phyloP scores from a whole-genome alignment of 352 stramenopile species.

The Globisporangium radiosum region DNA sequence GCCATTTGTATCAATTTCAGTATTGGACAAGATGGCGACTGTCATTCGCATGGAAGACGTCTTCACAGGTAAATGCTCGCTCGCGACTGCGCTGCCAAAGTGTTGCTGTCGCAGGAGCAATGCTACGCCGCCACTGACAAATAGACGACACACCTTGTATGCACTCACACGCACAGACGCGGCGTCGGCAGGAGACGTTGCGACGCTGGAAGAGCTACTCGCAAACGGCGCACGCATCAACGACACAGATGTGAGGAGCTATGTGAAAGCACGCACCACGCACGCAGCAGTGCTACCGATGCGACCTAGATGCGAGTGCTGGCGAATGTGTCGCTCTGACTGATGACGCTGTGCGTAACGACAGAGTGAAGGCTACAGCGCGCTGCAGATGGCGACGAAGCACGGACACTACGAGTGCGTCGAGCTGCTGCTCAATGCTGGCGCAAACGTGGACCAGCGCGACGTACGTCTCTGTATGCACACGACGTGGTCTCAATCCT shows the following conservation, averaged over 20 bases:
- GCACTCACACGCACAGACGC: slow-evolving; percentile 24
- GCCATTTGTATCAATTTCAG: background rate
- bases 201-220: slow-evolving; percentile 27
- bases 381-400: slow-evolving; percentile 49
- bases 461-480: slow-evolving; percentile 25
- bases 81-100: no score
- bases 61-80: slow-evolving; percentile 28
- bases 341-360: background rate
- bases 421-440: slow-evolving; percentile 40
- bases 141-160: background rate
- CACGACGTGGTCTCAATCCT: background rate
- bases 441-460: slow-evolving; percentile 53
- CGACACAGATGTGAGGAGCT: slow-evolving; percentile 33
- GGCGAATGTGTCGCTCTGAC: no score
- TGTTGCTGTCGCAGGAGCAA: background rate
- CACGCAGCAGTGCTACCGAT: no score
- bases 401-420: slow-evolving; percentile 46
- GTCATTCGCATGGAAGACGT: slow-evolving; percentile 54
- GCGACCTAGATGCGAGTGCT: no score
- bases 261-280: no score
- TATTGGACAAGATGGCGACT: slow-evolving; percentile 16
- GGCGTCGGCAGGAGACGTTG: slow-evolving; percentile 29
- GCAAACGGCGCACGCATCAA: slow-evolving; percentile 41
- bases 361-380: slow-evolving; percentile 59
- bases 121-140: background rate